Base-by-base conservation (phyloP, 1,284 basidiomycete species). In the Butyriboletus regius region DNA sequence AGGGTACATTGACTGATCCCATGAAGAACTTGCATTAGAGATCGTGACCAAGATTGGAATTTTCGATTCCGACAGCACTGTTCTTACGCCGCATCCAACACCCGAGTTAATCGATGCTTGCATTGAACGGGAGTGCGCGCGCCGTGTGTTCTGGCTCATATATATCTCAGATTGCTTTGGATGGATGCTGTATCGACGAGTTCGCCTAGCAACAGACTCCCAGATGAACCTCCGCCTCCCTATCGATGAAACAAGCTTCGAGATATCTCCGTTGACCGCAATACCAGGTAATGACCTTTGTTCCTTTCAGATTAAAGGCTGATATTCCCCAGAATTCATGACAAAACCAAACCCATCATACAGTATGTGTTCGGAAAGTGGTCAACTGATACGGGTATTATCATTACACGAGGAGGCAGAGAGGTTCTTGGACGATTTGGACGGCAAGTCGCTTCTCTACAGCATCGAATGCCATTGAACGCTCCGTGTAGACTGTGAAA, bases 141-240 rank as follows among this genome's bases (percentile, higher is more conserved):
- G 86, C 43, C 79, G 86, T 48, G 79, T 85, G 51, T 88, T 88
- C 66, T 89, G 87, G 86, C 69, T 86, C 46, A 78, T 87, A 48
- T 79, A 82, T 60, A 68, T 81, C 48, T 66, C 76, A 47, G 78
- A 82, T 60, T 69, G 75, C 54, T 68, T 76, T 52, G 65, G 70
- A 26, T 72, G 73, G 51, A 73, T 79, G 49, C 72, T 76, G 56
- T 77, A 75, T 60, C 74, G 74, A 61, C 75, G 74, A 49, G 69
- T 71, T 17, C 72, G 75, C 41, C 65, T 72, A 14, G 72, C 77
- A 51, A 73, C 70, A 37, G 77, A 78, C 31, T 67, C 68, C 15
- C 81, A 86, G 55, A 67, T 83, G 51, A 76, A 74, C 46, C 72
- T 88, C 34, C 77, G 82, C 36, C 71, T 89, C 32, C 86, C 86